A percentile compares a stretch with the other conserved stretches of the same genome.
These are phyloP conservation scores for Rachicladosporium sp. DNA, from an alignment of 2,329 filamentous ascomycete genomes.

Conservation along the genomic window DNA sequence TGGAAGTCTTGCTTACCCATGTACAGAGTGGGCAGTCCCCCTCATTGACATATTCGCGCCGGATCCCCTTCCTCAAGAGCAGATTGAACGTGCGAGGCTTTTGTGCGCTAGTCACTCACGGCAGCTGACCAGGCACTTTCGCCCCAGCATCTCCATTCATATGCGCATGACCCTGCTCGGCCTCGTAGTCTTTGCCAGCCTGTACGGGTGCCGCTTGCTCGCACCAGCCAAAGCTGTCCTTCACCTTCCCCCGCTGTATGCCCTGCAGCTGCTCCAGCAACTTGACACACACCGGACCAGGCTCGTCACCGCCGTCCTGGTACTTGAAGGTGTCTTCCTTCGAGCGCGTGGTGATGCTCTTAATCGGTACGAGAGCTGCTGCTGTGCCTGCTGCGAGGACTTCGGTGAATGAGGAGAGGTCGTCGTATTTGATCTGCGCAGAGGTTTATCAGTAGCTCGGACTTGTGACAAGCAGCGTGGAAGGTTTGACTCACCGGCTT, in stretches of 20 bases:
- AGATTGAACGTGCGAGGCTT: no score
- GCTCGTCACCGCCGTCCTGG: constrained; percentile 48
- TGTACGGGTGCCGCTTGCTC: constrained; percentile 29
- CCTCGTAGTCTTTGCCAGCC: constrained; percentile 18
- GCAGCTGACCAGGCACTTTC: constrained; percentile 5
- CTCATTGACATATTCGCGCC: no score
- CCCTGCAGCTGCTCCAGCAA: constrained; percentile 67
- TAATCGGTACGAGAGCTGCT: constrained; percentile 80
- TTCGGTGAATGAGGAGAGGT: constrained; percentile 55
- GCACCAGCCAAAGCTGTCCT: constrained; percentile 69
- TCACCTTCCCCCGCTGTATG: constrained; percentile 69
- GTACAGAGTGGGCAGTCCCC: no score
- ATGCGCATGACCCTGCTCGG: background rate
- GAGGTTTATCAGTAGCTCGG: background rate
- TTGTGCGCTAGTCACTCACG: background rate
- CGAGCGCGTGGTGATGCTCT: constrained; percentile 66
- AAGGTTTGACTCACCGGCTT: constrained; percentile 41
- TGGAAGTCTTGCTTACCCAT: no score
- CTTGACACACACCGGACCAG: constrained; percentile 60
- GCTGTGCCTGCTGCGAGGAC: constrained; percentile 89
- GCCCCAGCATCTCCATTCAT: constrained; percentile 2
- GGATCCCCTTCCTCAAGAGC: no score
- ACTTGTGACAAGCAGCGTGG: constrained; percentile 49
- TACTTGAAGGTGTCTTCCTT: constrained; percentile 45
- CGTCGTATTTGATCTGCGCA: constrained; percentile 50